phyloP scores from a whole-genome alignment of 805 yeast species.

The Peterozyma toletana region DNA sequence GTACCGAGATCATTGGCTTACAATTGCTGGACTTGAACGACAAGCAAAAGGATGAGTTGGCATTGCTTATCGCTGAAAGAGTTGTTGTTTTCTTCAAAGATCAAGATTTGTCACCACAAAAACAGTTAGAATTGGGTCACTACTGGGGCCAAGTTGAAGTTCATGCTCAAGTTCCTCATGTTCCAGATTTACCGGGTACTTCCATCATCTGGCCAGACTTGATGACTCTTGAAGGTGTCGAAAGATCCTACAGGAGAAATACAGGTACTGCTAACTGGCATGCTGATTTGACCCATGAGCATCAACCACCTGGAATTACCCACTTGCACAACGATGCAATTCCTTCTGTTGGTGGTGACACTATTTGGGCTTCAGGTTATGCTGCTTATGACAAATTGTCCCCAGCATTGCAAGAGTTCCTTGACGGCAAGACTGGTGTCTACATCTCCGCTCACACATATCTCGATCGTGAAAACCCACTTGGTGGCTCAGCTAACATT shows the following conservation, averaged over 20 bases:
- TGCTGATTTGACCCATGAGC: slow-evolving; percentile 49
- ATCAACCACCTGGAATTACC: slow-evolving; percentile 50
- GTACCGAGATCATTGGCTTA: slow-evolving; percentile 42
- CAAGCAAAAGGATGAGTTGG: slow-evolving; percentile 35
- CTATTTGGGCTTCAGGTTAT: slow-evolving; percentile 51
- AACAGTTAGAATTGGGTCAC: slow-evolving; percentile 35
- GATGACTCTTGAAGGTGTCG: slow-evolving; percentile 17
- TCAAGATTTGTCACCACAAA: slow-evolving; percentile 35
- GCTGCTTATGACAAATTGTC: slow-evolving; percentile 51
- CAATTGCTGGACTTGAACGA: slow-evolving; percentile 33
- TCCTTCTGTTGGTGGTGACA: slow-evolving; percentile 48
- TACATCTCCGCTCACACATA: slow-evolving; percentile 32
- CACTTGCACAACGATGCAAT: slow-evolving; percentile 45
- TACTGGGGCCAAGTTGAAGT: slow-evolving; percentile 38
- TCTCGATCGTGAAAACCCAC: slow-evolving; percentile 33
- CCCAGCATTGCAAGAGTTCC: slow-evolving; percentile 39
- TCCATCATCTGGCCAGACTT: slow-evolving; percentile 35
- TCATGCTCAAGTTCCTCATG: slow-evolving; percentile 30
- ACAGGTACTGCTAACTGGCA: slow-evolving; percentile 30
- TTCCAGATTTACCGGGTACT: slow-evolving; percentile 28
- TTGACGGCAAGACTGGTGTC: slow-evolving; percentile 45
- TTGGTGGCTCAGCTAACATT: slow-evolving; percentile 37
- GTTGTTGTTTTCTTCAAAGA: slow-evolving; percentile 41
- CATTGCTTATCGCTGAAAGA: slow-evolving; percentile 34
- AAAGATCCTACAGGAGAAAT: slow-evolving; percentile 16